These are phyloP conservation scores for Aeschynomene evenia DNA, from an alignment of 306 rosid genomes.

Conservation along the genomic window DNA sequence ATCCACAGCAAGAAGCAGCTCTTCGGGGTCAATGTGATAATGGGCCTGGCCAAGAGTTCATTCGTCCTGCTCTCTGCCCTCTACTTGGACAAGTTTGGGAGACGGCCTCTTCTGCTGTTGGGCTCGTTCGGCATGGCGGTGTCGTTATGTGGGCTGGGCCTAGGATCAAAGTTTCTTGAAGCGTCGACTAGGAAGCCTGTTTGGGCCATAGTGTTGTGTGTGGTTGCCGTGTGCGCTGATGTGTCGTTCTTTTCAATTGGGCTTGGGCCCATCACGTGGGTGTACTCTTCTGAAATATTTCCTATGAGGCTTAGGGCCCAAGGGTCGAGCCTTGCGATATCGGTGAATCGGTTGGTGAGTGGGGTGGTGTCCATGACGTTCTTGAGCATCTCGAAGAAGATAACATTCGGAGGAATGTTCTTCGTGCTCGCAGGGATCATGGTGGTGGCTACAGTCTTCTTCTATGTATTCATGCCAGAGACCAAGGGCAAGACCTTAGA, in stretches of 20 bases:
- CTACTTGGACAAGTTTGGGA: conserved; percentile 61
- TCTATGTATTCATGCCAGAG: conserved; percentile 60
- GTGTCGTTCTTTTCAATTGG: conserved; percentile 77
- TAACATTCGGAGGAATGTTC: conserved; percentile 61
- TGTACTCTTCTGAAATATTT: conserved; percentile 73
- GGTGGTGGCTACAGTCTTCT: conserved; percentile 47
- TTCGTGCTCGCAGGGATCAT: conserved; percentile 56
- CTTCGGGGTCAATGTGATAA: conserved; percentile 63
- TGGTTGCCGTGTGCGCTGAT: conserved; percentile 53
- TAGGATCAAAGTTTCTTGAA: conserved; percentile 53
- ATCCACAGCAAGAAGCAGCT: conserved; percentile 48
- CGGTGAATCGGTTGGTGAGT: conserved; percentile 69
- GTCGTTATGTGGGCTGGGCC: conserved; percentile 55
- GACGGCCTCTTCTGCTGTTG: conserved; percentile 64
- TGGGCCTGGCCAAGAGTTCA: conserved; percentile 61
- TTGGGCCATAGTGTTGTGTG: conserved; percentile 61
- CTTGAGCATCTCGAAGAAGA: conserved; percentile 50
- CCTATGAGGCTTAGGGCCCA: conserved; percentile 64
- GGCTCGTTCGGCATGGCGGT: conserved; percentile 67
- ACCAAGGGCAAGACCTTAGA: conserved; percentile 43
- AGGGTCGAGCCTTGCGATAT: conserved; percentile 73
- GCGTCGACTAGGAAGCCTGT: conserved; percentile 31
- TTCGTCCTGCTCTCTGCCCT: conserved; percentile 61
- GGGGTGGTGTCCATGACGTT: conserved; percentile 77
- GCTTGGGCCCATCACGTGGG: conserved; percentile 88